Evolutionary conservation across 148 eudicot species (phyloP), one percentile per base, ranked within the genome.

Genomic region (Fagopyrum tataricum): DNA sequence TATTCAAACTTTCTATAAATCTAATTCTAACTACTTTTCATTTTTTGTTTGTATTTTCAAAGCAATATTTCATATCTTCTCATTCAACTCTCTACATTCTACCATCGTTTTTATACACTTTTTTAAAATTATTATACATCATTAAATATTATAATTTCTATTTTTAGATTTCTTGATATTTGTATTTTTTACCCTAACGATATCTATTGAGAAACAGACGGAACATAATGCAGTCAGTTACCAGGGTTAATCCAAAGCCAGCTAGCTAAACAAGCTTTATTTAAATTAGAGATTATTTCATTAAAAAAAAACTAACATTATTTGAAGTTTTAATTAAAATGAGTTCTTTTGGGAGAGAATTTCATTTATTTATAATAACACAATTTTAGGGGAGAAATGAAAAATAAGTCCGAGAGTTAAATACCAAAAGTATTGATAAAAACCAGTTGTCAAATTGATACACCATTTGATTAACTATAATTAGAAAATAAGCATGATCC

Each of bases 371-470:
- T 61, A 61, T 26, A 40, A 61, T 61, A 61, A 12, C 67, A 24
- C 67, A 61, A 7, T 61, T 24, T 26, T 26, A 61, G 42, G 43
- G 9, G 68, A 26, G 68, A 62, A 62, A 53, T 1, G 21, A 18
- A 53, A 53, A 13, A 31, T 13, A 31, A 31, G 15, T 13, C 41
- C 18, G 31, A 62, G 42, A 62, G 18, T 26, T 11, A 26, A 31
- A 31, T 14, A 31, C 6, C 4, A 31, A 20, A 62, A 37, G 31
- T 62, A 12, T 62, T 62, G 68, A 62, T 62, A 26, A 62, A 37
- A 41, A 62, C 68, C 68, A 62, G 68, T 62, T 62, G 43, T 31
- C 68, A 62, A 62, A 62, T 62, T 62, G 42, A 0, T 31, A 4
- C 68, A 62, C 68, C 26, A 62, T 12, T 12, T 31, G 14, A 13